Percentiles rank a stretch among this genome's conserved stretches.
phyloP scores from a whole-genome alignment of 2,329 filamentous ascomycete species.

The Didymella sp. region DNA sequence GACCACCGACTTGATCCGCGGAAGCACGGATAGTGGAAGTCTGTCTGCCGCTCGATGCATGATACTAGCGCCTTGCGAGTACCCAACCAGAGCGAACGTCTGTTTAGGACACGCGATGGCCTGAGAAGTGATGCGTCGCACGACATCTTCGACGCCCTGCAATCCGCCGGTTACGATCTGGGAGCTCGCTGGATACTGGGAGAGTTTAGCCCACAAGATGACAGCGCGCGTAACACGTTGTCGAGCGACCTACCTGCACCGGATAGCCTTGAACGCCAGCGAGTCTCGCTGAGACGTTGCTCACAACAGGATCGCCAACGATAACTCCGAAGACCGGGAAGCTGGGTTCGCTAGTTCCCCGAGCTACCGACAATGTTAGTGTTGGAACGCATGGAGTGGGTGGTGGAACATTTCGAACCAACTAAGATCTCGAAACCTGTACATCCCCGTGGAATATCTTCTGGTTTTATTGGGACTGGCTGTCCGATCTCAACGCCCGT shows the following conservation, averaged over 20 bases:
- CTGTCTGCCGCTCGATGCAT: not conserved
- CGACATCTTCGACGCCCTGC: not conserved
- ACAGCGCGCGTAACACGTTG: not conserved
- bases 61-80: not conserved
- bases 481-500: not conserved
- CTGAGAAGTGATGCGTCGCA: not conserved
- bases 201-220: not conserved
- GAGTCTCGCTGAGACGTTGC: not conserved
- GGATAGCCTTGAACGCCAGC: not conserved
- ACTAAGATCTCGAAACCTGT: not conserved
- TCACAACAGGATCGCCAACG: not conserved
- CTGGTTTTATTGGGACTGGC: not conserved
- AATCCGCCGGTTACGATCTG: not conserved
- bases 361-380: not conserved
- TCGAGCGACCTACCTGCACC: not conserved
- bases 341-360: not conserved
- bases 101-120: not conserved
- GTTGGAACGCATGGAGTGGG: not conserved
- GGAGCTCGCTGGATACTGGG: not conserved
- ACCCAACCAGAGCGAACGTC: not conserved
- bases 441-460: not conserved
- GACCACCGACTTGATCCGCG: not conserved
- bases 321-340: not conserved
- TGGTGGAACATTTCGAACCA: not conserved
- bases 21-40: not conserved